Conservation (phyloP, 129 eudicot genomes). For the Flaveria trinervia region DNA sequence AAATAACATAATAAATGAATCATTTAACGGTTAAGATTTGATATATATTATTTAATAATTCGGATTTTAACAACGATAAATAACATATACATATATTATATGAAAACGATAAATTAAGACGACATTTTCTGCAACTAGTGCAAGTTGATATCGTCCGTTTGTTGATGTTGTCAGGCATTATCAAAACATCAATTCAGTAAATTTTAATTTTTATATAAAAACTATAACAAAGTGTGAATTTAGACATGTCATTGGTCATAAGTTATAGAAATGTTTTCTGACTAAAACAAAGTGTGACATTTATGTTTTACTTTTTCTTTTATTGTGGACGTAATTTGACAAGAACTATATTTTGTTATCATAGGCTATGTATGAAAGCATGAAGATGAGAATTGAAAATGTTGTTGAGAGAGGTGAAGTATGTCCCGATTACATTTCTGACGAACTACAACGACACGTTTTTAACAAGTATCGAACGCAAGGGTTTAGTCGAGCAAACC, state of each 20-base stretch:
- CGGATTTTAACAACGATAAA: no score
- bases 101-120: neutral
- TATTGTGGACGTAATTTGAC: neutral
- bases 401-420: conserved; percentile 57
- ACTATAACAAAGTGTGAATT: no score
- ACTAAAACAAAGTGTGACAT: no score
- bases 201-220: no score
- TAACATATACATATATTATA: no score
- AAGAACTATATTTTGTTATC: neutral
- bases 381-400: conserved; percentile 53
- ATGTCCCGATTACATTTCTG: conserved; percentile 32
- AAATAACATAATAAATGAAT: no score
- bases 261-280: neutral
- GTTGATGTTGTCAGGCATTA: neutral
- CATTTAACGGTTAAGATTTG: no score
- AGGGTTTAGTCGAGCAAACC: conserved; percentile 51
- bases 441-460: conserved; percentile 30
- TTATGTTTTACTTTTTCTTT: neutral
- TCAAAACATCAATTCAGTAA: neutral
- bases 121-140: conserved; percentile 17
- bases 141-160: neutral
- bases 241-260: neutral
- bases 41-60: no score
- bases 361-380: conserved; percentile 34
- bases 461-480: conserved; percentile 50